Conservation (phyloP, 1,139 yeast species). For the Yamadazyma oceani region DNA sequence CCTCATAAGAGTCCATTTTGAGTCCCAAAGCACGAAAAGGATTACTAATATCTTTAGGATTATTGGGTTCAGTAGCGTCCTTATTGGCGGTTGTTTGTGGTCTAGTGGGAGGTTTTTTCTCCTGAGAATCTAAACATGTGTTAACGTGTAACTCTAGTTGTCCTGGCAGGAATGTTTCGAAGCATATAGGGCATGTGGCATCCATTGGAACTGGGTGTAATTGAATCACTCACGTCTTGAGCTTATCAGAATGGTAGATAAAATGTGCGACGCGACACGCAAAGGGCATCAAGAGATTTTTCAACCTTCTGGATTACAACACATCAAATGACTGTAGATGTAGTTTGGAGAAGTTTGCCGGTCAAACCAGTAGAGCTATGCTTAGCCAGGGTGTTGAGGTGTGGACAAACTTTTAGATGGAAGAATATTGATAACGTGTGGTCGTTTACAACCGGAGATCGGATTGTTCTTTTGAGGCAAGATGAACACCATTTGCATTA, state of each 20-base stretch:
- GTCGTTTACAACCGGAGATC: constrained; percentile 54
- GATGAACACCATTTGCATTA: constrained; percentile 33
- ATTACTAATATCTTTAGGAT: constrained; percentile 12
- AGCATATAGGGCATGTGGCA: constrained; percentile 39
- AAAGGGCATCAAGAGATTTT: background rate
- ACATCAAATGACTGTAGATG: constrained; percentile 24
- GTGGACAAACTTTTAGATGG: constrained; percentile 89
- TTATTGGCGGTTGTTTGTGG: background rate
- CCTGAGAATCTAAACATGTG: constrained; percentile 14
- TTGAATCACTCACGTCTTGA: background rate
- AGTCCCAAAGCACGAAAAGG: constrained; percentile 34
- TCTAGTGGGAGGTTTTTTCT: constrained; percentile 4
- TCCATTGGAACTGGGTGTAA: constrained; percentile 2
- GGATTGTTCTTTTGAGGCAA: constrained; percentile 55
- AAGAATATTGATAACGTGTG: constrained; percentile 56
- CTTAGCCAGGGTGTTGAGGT: constrained; percentile 70
- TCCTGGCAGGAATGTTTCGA: constrained; percentile 20
- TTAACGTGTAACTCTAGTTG: constrained; percentile 45
- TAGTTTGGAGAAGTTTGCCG: constrained; percentile 27
- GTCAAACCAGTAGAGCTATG: constrained; percentile 48
- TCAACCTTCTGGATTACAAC: background rate
- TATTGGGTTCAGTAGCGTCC: background rate
- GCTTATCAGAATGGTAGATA: too few relatives aligned
- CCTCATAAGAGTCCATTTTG: constrained; percentile 24
- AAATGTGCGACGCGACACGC: constrained; percentile 8